These are phyloP conservation scores for Cocos nucifera DNA, from an alignment of 176 grass and related monocot genomes.

Conservation along the genomic window DNA sequence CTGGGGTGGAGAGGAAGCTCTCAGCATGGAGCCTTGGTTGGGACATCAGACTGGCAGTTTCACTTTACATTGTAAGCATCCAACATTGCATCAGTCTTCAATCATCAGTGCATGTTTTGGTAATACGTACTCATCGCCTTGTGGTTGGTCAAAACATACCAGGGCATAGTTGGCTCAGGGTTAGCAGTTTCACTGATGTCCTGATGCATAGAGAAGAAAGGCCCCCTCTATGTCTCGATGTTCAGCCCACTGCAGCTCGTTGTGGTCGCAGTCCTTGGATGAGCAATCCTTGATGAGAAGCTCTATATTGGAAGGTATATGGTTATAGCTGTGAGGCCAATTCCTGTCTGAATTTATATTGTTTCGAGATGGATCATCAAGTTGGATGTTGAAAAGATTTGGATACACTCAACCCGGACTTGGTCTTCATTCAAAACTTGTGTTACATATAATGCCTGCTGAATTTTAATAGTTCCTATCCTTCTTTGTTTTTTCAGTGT, in stretches of 20 bases:
- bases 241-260: constrained; percentile 89
- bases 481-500: constrained; percentile 26
- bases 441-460: neutral
- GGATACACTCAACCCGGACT: too few species aligned
- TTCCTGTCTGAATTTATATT: neutral
- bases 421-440: neutral
- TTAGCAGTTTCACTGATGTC: constrained; percentile 62
- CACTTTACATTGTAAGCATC: constrained; percentile 57
- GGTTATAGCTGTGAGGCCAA: too few species aligned
- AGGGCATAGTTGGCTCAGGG: constrained; percentile 63
- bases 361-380: too few species aligned
- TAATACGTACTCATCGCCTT: too few species aligned
- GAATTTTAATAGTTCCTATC: neutral
- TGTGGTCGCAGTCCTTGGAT: constrained; percentile 64
- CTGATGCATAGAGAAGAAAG: constrained; percentile 74
- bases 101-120: too few species aligned
- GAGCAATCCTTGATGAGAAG: constrained; percentile 75
- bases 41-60: constrained; percentile 62
- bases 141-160: neutral
- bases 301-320: constrained; percentile 62
- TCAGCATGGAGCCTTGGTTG: constrained; percentile 56
- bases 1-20: constrained; percentile 32
- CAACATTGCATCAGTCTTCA: neutral
- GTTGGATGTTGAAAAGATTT: neutral
- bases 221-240: constrained; percentile 82